Percentiles rank a stretch among this genome's conserved stretches.
Evolutionary conservation across 352 stramenopile species (phyloP).

Genomic region (Phytophthora tubulina): DNA sequence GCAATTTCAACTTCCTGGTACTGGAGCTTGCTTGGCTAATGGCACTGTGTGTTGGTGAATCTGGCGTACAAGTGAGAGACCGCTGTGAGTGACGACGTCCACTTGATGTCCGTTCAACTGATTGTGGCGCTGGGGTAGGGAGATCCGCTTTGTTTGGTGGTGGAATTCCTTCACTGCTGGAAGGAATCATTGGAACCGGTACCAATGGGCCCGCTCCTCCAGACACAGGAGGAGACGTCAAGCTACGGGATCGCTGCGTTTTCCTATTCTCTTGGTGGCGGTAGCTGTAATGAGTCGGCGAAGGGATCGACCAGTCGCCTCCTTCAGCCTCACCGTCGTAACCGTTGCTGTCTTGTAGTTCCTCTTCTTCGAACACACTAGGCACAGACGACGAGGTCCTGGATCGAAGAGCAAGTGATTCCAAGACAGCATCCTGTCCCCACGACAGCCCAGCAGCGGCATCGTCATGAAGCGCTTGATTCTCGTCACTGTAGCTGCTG

Average conservation of each 20-base stretch:
- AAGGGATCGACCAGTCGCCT: constrained; percentile 37
- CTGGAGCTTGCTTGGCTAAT: constrained; percentile 34
- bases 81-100: constrained; percentile 23
- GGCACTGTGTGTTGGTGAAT: constrained; percentile 34
- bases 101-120: constrained; percentile 32
- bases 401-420: constrained; percentile 20
- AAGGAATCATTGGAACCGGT: constrained; percentile 29
- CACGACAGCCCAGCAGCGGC: constrained; percentile 6
- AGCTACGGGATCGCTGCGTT: constrained; percentile 22
- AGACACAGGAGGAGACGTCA: constrained; percentile 27
- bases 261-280: constrained; percentile 16
- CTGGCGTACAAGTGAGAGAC: constrained; percentile 12
- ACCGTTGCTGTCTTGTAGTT: constrained; percentile 6
- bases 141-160: constrained; percentile 15
- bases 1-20: constrained; percentile 22
- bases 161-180: constrained; percentile 36
- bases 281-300: constrained; percentile 14
- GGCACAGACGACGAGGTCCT: constrained; percentile 28
- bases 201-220: constrained; percentile 28
- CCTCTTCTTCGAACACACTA: constrained; percentile 22
- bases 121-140: constrained; percentile 3
- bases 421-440: constrained; percentile 13
- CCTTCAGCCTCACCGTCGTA: constrained; percentile 28
- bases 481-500: constrained; percentile 34
- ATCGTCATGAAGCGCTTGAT: constrained; percentile 32